A percentile compares a stretch with the other conserved stretches of the same genome.
Conservation (phyloP, 2,329 filamentous ascomycete species). For the Biscogniauxia mediterranea region DNA sequence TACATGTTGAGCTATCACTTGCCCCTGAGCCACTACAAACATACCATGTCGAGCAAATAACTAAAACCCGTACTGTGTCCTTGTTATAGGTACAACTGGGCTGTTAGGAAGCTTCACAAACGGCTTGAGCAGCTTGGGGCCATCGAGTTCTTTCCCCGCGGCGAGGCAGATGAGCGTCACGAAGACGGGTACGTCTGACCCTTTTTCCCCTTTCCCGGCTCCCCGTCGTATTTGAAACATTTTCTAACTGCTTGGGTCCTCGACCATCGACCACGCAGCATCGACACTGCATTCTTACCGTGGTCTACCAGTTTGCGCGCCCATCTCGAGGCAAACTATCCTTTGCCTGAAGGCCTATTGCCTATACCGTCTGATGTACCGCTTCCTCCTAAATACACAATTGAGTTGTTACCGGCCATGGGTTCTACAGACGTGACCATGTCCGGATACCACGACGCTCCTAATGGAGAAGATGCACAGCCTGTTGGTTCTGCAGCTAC, state of each 20-base stretch:
- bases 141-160: conserved; percentile 69
- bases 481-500: background rate
- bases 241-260: background rate
- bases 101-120: conserved; percentile 82
- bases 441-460: conserved; percentile 5
- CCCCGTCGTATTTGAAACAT: background rate
- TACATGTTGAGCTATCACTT: no score
- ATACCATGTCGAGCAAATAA: conserved; percentile 2
- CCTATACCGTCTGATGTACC: conserved; percentile 74
- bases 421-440: conserved; percentile 15
- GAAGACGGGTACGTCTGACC: conserved; percentile 65
- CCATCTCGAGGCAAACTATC: conserved; percentile 64
- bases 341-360: conserved; percentile 62
- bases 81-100: conserved; percentile 77
- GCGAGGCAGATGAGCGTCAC: conserved; percentile 92
- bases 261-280: conserved; percentile 46
- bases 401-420: conserved; percentile 40
- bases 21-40: no score
- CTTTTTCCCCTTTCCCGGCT: background rate
- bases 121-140: conserved; percentile 83
- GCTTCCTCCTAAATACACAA: conserved; percentile 71
- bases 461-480: background rate
- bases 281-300: conserved; percentile 77
- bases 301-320: conserved; percentile 71
- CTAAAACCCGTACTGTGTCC: conserved; percentile 3